Percentiles rank a stretch among this genome's conserved stretches.
Conservation (phyloP, 2,329 filamentous ascomycete genomes). For the Emergomyces pasteurianus region DNA sequence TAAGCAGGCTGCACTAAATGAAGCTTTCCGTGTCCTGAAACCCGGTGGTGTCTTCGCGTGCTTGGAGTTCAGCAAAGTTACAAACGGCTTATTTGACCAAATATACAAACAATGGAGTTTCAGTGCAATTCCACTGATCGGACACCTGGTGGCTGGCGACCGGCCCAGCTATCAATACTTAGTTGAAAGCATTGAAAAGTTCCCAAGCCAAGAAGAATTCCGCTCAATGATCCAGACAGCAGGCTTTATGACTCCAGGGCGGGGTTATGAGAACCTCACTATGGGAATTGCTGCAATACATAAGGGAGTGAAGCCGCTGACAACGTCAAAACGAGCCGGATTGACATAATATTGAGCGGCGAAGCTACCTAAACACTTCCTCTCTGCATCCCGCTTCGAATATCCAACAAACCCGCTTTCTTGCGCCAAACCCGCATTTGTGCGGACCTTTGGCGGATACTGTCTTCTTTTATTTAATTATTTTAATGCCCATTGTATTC, state of each 20-base stretch:
- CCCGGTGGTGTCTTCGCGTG: slow-evolving; percentile 95
- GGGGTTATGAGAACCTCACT: slow-evolving; percentile 81
- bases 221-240: slow-evolving; percentile 48
- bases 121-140: slow-evolving; percentile 83
- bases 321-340: neutral
- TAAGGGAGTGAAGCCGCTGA: slow-evolving; percentile 73
- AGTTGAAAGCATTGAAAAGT: slow-evolving; percentile 92
- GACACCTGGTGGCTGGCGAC: slow-evolving; percentile 87
- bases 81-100: slow-evolving; percentile 64
- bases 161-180: slow-evolving; percentile 96
- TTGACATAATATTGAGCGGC: neutral
- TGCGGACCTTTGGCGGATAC: neutral
- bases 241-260: slow-evolving; percentile 72
- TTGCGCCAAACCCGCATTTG: no score
- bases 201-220: slow-evolving; percentile 78
- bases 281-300: slow-evolving; percentile 92
- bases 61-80: slow-evolving; percentile 85
- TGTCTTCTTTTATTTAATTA: neutral
- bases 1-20: slow-evolving; percentile 67
- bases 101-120: slow-evolving; percentile 96
- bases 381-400: neutral
- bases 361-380: neutral
- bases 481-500: neutral
- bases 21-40: slow-evolving; percentile 80
- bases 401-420: neutral